These are phyloP conservation scores for Candida michaelii DNA, from an alignment of 805 yeast species.

Conservation along the genomic window DNA sequence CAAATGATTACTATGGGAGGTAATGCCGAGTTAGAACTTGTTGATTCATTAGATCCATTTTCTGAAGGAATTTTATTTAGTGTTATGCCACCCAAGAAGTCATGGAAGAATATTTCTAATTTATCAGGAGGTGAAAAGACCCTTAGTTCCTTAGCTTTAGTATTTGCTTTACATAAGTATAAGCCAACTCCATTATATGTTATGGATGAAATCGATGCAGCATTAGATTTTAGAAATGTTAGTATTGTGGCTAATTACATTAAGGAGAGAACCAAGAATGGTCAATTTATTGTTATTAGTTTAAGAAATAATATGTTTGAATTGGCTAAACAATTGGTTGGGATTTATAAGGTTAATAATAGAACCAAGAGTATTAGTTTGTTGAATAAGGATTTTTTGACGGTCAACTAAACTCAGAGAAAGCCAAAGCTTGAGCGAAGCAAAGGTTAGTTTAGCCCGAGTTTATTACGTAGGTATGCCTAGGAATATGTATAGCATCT, in stretches of 20 bases:
- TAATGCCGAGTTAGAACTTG: conserved; percentile 94
- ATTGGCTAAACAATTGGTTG: conserved; percentile 89
- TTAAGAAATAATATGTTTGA: conserved; percentile 97
- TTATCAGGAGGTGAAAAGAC: conserved; percentile 98
- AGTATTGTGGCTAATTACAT: conserved; percentile 97
- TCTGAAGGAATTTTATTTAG: conserved; percentile 95
- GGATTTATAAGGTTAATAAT: conserved; percentile 90
- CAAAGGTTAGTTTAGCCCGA: no score
- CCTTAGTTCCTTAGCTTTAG: conserved; percentile 88
- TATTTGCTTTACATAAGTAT: conserved; percentile 92
- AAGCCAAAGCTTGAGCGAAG: no score
- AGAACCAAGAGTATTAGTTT: conserved; percentile 84
- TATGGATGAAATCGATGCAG: conserved; percentile 99
- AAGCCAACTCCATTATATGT: conserved; percentile 97
- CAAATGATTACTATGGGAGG: conserved; percentile 99
- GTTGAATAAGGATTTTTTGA: conserved; percentile 56
- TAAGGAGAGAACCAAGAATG: conserved; percentile 92
- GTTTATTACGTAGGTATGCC: no score
- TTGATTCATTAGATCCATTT: conserved; percentile 95
- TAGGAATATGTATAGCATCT: no score
- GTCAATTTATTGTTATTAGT: conserved; percentile 94
- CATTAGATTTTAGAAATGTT: conserved; percentile 93
- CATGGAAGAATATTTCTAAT: conserved; percentile 95
- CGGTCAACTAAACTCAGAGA: no score
- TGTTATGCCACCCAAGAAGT: conserved; percentile 98